These are phyloP conservation scores for Arachnopeziza araneosa DNA, from an alignment of 2,329 filamentous ascomycete species.

Conservation along the genomic window DNA sequence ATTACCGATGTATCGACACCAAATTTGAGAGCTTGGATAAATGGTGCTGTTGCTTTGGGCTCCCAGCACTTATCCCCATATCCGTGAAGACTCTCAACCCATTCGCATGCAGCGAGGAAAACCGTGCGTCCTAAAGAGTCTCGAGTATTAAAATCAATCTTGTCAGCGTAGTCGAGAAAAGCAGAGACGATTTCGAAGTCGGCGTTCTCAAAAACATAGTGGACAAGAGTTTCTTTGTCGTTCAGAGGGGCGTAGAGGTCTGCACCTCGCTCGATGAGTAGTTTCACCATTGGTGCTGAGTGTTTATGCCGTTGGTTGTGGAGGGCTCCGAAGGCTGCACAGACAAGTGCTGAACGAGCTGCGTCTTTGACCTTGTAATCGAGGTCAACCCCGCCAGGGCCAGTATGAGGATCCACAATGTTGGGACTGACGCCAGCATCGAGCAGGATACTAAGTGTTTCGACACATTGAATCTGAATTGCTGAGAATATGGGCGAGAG, in stretches of 20 bases:
- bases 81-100: slow-evolving; percentile 8
- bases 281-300: slow-evolving; percentile 8
- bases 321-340: slow-evolving; percentile 9
- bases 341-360: slow-evolving; percentile 7
- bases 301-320: slow-evolving; percentile 4
- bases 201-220: slow-evolving; percentile 15
- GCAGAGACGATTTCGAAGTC: slow-evolving; percentile 8
- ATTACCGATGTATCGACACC: slow-evolving; percentile 2
- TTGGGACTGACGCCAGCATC: slow-evolving; percentile 11
- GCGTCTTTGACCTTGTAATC: slow-evolving; percentile 1
- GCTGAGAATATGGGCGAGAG: slow-evolving; percentile 14
- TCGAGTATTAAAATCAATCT: slow-evolving; percentile 20
- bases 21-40: slow-evolving; percentile 8
- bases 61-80: slow-evolving; percentile 9
- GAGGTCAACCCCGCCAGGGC: neutral
- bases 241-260: slow-evolving; percentile 10
- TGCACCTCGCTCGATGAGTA: slow-evolving; percentile 15
- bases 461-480: slow-evolving; percentile 10
- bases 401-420: neutral
- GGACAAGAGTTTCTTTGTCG: slow-evolving; percentile 2
- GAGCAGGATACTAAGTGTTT: slow-evolving; percentile 10
- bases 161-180: slow-evolving; percentile 11
- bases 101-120: slow-evolving; percentile 20
- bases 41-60: slow-evolving; percentile 8
- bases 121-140: slow-evolving; percentile 18